Evolutionary conservation across 2,329 filamentous ascomycete genomes (phyloP), one percentile per base, ranked within the genome.

Genomic region (Aspergillus amoenus): DNA sequence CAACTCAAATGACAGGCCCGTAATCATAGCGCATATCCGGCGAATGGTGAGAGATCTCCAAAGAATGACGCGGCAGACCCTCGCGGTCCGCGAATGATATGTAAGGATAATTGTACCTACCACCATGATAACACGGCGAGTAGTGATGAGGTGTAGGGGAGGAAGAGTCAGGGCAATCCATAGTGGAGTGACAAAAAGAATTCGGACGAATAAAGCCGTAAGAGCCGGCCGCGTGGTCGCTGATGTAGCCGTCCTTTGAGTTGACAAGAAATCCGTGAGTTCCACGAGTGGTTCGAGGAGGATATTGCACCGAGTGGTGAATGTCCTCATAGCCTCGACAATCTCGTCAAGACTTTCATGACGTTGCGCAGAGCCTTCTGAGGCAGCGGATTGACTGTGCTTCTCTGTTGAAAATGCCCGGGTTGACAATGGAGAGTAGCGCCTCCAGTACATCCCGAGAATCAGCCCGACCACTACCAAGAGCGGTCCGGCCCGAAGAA

Each of bases 261-360:
- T 96, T 59, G 90, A 94, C 24, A 99, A 81, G 69, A 97, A 97
- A 72, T 97, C 93, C 5, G 93, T 97, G 72, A 97, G 81, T 62
- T 90, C 87, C 44, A 96, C 81, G 55, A 97, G 83, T 3, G 94
- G 94, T 67, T 97, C 93, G 51, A 97, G 82, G 17, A 99, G 79
- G 52, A 96, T 88, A 73, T 97, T 96, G 75, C 94, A 97, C 48
- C 94, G 84, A 5, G 88, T 89, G 0, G 93, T 97, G 65, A 99
- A 91, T 63, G 92, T 87, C 72, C 92, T 91, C 44, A 99, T 78
- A 0, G 91, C 96, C 66, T 97, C 93, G 56, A 99, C 90, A 59
- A 99, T 99, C 77, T 99, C 94, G 72, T 99, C 94, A 52, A 99
- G 77, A 50, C 92, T 97, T 79, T 97, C 97, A 68, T 96, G 91